Evolutionary conservation across 1,284 basidiomycete species (phyloP), one percentile per base, ranked within the genome.

Genomic region (Hypsizygus ulmarius): DNA sequence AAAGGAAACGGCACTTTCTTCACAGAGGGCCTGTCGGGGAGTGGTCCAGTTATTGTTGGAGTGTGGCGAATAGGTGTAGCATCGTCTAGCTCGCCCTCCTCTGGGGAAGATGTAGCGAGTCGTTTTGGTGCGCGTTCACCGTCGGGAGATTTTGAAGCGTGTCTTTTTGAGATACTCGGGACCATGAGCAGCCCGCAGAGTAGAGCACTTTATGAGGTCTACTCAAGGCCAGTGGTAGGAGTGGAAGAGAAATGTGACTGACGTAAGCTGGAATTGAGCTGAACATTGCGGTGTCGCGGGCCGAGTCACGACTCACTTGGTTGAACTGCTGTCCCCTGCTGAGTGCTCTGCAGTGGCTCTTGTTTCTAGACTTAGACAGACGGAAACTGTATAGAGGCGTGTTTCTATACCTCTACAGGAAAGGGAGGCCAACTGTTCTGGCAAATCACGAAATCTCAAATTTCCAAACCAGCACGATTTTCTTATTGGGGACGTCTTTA

Each of bases 1-100:
- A 89, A 89, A 1, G 86, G 86, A 64, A 87, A 89, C 5, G 81
- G 77, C 12, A 88, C 72, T 55, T 74, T 81, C 21, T 68, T 41
- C 57, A 73, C 38, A 7, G 50, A 34, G 11, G 65, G 60, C 55
- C 66, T 65, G 1, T 59, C 46, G 33, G 66, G 61, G 27, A 66
- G 43, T 28, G 60, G 61, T 34, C 59, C 48, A 28, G 60, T 49
- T 12, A 59, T 52, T 32, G 50, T 38, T 37, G 59, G 59, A 3
- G 53, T 44, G 28, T 61, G 50, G 30, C 37, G 41, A 55, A 21
- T 32, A 55, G 54, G 42, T 42, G 53, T 47, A 32, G 51, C 51
- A 58, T 77, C 74, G 59, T 87, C 85, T 44, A 90, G 67, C 59
- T 90, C 87, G 42, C 87, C 87, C 61, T 90, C 87, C 64, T 90